Percentiles rank a stretch among this genome's conserved stretches.
phyloP scores from a whole-genome alignment of 2,329 filamentous ascomycete species.

The Penicillium sclerotiorum region DNA sequence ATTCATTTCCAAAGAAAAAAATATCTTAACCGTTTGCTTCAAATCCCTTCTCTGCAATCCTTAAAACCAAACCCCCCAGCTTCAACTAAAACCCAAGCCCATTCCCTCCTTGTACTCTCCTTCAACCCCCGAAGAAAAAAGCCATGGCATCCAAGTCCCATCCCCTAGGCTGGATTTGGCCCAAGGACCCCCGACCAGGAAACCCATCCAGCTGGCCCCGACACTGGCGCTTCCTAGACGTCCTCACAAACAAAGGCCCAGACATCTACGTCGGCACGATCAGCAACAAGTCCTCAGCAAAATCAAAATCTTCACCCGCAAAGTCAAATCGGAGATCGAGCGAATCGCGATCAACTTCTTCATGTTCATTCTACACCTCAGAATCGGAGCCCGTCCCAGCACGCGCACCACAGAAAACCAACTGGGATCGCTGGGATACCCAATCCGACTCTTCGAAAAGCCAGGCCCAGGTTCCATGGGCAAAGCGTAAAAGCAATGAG shows the following conservation, averaged over 20 bases:
- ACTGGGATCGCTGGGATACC: slow-evolving; percentile 21
- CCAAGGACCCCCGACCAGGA: slow-evolving; percentile 40
- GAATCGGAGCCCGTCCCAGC: not conserved
- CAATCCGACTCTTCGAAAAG: not conserved
- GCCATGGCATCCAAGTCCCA: not conserved
- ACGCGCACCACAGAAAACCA: not conserved
- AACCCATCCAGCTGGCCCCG: slow-evolving; percentile 34
- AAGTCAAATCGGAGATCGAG: not conserved
- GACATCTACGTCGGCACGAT: slow-evolving; percentile 45
- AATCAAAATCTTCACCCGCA: not conserved
- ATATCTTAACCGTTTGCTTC: too few species aligned
- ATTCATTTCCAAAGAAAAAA: too few species aligned
- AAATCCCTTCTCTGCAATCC: too few species aligned
- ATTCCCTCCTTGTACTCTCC: too few species aligned
- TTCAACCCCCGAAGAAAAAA: too few species aligned
- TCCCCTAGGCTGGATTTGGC: slow-evolving; percentile 39
- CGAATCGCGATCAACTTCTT: too few species aligned
- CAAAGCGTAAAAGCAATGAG: slow-evolving; percentile 21
- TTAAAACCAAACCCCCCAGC: too few species aligned
- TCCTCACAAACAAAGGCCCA: slow-evolving; percentile 43
- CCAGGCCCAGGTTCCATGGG: slow-evolving; percentile 21
- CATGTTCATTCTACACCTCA: not conserved
- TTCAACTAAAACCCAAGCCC: too few species aligned
- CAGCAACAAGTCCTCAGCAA: slow-evolving; percentile 4
- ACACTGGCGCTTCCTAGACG: slow-evolving; percentile 37